Evolutionary conservation across 257 asterid genomes (phyloP), one percentile per base, ranked within the genome.

Genomic region (Solanum medicagineum): DNA sequence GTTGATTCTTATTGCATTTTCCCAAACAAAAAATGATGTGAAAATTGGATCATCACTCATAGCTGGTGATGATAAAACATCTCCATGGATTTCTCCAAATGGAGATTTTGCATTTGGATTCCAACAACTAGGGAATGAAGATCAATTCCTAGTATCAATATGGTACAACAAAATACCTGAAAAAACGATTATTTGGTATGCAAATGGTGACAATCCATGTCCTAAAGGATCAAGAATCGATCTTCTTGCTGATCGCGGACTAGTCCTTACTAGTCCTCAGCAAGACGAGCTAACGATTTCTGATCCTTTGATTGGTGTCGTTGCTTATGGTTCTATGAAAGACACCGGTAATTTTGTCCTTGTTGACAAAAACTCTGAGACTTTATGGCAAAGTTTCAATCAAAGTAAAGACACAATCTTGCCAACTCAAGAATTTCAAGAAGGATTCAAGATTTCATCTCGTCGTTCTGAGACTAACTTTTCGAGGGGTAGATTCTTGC

Each of bases 101-200:
- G 88, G 84, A 8, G 92, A 91, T 66, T 91, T 88, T 55, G 92
- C 94, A 85, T 86, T 91, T 11, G 92, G 90, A 44, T 90, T 91
- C 85, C 82, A 85, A 5, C 88, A 84, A 53, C 89, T 81, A 53
- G 54, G 29, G 12, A 60, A 86, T 19, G 47, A 85, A 80, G 83
- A 89, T 69, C 84, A 55, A 74, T 89, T 83, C 91, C 57, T 88
- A 81, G 83, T 89, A 7, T 66, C 94, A 53, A 83, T 90, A 56
- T 90, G 92, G 94, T 89, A 75, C 85, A 62, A 86, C 82, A 89
- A 87, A 36, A 86, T 92, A 36, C 89, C 91, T 0, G 92, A 87
- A 42, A 81, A 87, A 81, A 90, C 92, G 2, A 85, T 90, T 13
- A 86, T 86, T 62, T 92, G 94, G 93, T 88, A 89, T 81, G 53